Conservation (phyloP, 805 yeast genomes). For the Starmerella apicola region DNA sequence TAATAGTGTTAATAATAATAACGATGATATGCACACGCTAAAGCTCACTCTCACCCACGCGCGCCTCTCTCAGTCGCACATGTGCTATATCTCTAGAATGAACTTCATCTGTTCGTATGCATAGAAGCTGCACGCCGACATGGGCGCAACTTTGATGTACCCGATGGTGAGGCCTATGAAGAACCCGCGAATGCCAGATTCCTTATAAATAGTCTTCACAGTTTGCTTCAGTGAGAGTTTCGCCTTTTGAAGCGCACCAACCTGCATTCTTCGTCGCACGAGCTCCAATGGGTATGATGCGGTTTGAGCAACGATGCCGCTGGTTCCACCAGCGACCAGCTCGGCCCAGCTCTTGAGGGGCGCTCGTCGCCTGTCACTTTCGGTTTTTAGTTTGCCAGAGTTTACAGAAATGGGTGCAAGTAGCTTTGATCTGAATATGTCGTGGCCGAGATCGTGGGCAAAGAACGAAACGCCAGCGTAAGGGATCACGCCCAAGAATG, state of each 20-base stretch:
- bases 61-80: too few species aligned
- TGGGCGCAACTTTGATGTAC: constrained; percentile 85
- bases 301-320: constrained; percentile 90
- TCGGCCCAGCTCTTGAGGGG: constrained; percentile 90
- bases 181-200: constrained; percentile 74
- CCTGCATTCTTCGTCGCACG: constrained; percentile 88
- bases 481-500: constrained; percentile 90
- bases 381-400: constrained; percentile 4
- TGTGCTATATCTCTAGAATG: constrained; percentile 47
- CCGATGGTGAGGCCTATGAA: constrained; percentile 94
- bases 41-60: too few species aligned
- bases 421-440: constrained; percentile 53
- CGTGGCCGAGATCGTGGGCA: constrained; percentile 86
- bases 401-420: constrained; percentile 38
- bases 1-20: too few species aligned
- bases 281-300: constrained; percentile 97
- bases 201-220: constrained; percentile 48
- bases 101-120: constrained; percentile 82
- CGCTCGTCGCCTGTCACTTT: constrained; percentile 29
- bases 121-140: constrained; percentile 92
- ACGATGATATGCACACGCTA: too few species aligned
- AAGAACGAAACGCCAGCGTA: constrained; percentile 96
- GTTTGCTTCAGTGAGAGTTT: constrained; percentile 17
- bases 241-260: constrained; percentile 30
- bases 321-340: constrained; percentile 84